Base-by-base conservation (phyloP, 805 yeast genomes). In the Saccharomycopsis fermentans region DNA sequence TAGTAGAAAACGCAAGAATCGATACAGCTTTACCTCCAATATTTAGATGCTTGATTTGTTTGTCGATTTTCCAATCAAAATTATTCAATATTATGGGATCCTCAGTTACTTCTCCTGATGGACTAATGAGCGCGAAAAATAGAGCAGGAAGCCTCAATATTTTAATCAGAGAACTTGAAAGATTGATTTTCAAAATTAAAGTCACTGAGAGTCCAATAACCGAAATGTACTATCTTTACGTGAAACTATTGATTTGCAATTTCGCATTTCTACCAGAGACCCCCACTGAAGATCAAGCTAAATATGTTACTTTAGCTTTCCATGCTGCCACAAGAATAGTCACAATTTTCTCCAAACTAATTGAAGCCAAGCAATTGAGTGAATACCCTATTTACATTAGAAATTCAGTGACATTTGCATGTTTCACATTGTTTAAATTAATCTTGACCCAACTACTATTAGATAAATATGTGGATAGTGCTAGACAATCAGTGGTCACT, bases 201-300 rank as follows among this genome's bases (percentile, higher is more conserved):
- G 81, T 88, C 59, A 43, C 50, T 24, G 85, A 76, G 37, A 86
- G 83, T 60, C 76, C 83, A 1, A 76, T 84, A 0, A 83, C 89
- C 6, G 95, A 90, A 64, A 84, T 87, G 50, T 87, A 87, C 67
- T 87, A 81, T 66, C 75, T 88, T 4, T 90, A 91, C 69, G 84
- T 89, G 53, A 82, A 86, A 65, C 75, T 89, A 62, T 86, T 87
- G 81, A 79, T 91, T 51, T 88, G 96, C 68, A 82, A 91, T 59
- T 91, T 88, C 76, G 92, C 96, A 2, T 91, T 91, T 73, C 90
- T 60, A 92, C 96, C n/a, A 91, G 89, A 24, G 86, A 96, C 0
- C 90, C 96, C 8, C 79, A 83, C 57, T 2, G 94, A 86, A 64
- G 96, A 88, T 70, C 96, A 89, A 70, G 86, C 89, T 0, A 83